phyloP scores from a whole-genome alignment of 23 red algal species.

The Gracilaria domingensis region DNA sequence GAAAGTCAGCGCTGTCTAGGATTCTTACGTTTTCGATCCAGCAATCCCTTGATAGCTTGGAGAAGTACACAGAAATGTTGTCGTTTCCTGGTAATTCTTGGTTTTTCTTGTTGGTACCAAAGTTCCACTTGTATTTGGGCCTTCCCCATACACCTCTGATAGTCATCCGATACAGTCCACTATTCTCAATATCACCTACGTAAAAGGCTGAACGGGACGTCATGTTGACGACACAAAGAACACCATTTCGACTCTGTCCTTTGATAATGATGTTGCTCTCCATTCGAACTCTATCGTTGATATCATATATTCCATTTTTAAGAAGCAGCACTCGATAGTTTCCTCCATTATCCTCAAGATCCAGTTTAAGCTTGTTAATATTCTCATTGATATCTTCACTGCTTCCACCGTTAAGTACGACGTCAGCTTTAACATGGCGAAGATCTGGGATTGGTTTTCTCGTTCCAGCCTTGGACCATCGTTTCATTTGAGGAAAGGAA shows the following conservation, averaged over 20 bases:
- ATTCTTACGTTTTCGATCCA: slow-evolving; percentile 11
- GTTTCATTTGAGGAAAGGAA: background rate
- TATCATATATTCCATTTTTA: background rate
- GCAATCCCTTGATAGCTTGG: background rate
- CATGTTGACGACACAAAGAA: background rate
- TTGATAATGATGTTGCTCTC: background rate
- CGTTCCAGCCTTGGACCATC: background rate
- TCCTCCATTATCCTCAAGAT: background rate
- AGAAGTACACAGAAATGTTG: background rate
- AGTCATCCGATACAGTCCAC: slow-evolving; percentile 1
- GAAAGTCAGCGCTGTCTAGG: slow-evolving; percentile 4
- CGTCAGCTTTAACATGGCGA: background rate
- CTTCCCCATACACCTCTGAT: background rate
- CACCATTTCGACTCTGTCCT: slow-evolving; percentile 9
- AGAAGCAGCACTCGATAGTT: background rate
- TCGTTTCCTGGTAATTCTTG: background rate
- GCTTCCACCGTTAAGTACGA: background rate
- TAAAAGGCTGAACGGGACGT: background rate
- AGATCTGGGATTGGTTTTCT: background rate
- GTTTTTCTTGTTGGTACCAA: background rate
- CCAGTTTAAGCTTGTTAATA: background rate
- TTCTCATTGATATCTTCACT: slow-evolving; percentile 2
- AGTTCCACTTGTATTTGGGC: background rate
- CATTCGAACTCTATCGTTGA: slow-evolving; percentile 2
- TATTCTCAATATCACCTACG: background rate